Base-by-base conservation (phyloP, 176 grass and related monocot genomes). In the Cocos nucifera region DNA sequence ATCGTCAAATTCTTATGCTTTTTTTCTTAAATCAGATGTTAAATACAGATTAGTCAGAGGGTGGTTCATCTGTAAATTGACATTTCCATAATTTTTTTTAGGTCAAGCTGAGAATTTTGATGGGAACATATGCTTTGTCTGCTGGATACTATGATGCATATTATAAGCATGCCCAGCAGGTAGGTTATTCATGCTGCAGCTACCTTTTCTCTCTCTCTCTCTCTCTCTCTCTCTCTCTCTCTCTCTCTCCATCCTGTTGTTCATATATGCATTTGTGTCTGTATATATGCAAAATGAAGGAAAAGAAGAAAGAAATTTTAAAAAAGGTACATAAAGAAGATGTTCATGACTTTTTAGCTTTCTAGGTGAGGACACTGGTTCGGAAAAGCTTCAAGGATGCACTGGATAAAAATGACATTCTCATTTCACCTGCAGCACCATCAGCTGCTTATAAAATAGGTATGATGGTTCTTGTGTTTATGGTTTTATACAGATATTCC, bases 61-160 rank as follows among this genome's bases (percentile, higher is more conserved):
- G 53, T 49, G 44, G 54, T 77, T 67, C 50, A 20, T 28, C 32
- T 79, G n/a, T 22, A 73, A 66, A 48, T 60, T n/a, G 64, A 51
- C 58, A 58, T 30, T 64, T 60, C 53, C 15, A 18, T 51, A 49
- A 28, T 54, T 55, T 27, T 88, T 59, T 88, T 61, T 67, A 97
- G 87, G 92, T 88, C 27, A 97, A 91, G 81, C 83, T 91, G 92
- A 97, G 92, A 91, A 97, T 97, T 78, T 85, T 97, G 75, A 97
- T 91, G 92, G 92, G 92, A 73, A 91, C 92, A 51, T 97, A 91
- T 75, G 92, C 83, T 64, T 69, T 97, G 61, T 97, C 92, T 44
- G 92, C 87, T 26, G 92, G 92, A 39, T 91, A 97, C 73, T 97
- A 97, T 73, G 92, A 97, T 66, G 92, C 87, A 59, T 88, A 88